These are phyloP conservation scores for Begonia fuchsioides DNA, from an alignment of 306 rosid genomes.

Conservation along the genomic window DNA sequence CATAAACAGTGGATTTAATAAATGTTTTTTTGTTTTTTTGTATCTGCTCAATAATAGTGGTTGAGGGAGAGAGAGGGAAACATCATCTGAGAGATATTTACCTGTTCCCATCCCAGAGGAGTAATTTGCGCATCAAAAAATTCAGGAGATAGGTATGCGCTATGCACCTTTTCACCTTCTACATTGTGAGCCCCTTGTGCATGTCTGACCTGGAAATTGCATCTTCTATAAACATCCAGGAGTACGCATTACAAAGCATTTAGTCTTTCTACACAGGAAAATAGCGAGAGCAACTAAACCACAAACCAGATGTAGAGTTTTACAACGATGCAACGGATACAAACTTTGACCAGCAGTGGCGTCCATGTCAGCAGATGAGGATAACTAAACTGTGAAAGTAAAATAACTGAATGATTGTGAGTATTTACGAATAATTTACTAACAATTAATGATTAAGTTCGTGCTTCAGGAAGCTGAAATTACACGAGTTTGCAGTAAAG, in stretches of 20 bases:
- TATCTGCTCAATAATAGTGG: too few species aligned
- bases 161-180: constrained; percentile 55
- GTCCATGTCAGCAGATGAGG: constrained; percentile 38
- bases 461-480: neutral
- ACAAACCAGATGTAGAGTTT: constrained; percentile 53
- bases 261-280: neutral
- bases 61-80: neutral
- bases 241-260: neutral
- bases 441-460: too few species aligned
- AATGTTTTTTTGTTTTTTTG: too few species aligned
- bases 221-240: neutral
- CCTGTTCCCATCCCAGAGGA: constrained; percentile 90
- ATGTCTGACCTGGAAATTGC: constrained; percentile 65
- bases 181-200: constrained; percentile 93
- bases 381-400: neutral
- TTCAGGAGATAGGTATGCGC: constrained; percentile 54
- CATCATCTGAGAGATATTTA: constrained; percentile 9
- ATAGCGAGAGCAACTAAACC: neutral
- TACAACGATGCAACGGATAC: constrained; percentile 52
- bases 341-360: constrained; percentile 23
- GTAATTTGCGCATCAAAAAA: constrained; percentile 77
- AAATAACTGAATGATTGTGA: neutral
- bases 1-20: too few species aligned
- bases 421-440: neutral
- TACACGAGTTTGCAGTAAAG: neutral